Conservation (phyloP, 2,329 filamentous ascomycete species). For the Apiospora pterosperma region DNA sequence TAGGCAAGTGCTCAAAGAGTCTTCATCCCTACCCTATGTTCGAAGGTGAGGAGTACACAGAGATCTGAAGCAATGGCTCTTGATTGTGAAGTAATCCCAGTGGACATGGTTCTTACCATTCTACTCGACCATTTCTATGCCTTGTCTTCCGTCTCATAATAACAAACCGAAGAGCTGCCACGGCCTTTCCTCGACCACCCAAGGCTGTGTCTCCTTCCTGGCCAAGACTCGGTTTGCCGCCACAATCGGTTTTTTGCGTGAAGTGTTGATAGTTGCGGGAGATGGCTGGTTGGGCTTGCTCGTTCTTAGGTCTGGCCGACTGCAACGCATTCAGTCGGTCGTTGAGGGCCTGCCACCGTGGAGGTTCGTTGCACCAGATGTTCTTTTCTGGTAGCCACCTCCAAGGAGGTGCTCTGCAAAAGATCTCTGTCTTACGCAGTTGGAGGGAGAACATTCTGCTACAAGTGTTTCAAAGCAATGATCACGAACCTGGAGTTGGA, state of each 20-base stretch:
- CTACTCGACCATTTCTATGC: neutral
- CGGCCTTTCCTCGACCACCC: neutral
- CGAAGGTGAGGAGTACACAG: neutral
- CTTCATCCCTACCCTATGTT: neutral
- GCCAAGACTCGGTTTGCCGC: neutral
- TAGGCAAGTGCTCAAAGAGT: neutral
- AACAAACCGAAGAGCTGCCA: neutral
- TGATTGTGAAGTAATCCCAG: neutral
- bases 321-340: too few species aligned
- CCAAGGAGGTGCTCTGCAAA: neutral
- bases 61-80: neutral
- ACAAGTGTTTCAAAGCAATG: neutral
- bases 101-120: neutral
- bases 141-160: neutral
- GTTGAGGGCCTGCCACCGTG: too few species aligned
- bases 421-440: neutral
- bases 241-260: neutral
- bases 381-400: neutral
- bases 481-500: neutral
- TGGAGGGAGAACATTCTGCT: neutral
- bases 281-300: neutral
- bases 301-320: neutral
- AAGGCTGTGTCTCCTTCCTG: neutral
- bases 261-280: neutral
- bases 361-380: neutral